A percentile compares a stretch with the other conserved stretches of the same genome.
Conservation (phyloP, 352 stramenopile species). For the Elongisporangium senticosum region DNA sequence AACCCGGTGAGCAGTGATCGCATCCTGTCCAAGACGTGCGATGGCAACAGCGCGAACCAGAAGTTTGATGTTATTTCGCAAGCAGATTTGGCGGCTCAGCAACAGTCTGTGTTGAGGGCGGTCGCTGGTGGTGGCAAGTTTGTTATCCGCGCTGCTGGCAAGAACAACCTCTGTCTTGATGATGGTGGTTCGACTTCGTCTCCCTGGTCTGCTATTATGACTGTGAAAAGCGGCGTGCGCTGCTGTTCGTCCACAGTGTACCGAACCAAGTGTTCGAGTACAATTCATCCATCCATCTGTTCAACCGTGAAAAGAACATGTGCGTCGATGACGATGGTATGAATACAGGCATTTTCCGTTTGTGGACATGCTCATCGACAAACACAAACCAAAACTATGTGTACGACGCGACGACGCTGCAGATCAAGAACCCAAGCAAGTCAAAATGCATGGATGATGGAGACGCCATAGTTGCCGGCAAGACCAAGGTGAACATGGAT, state of each 20-base stretch:
- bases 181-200: constrained; percentile 18
- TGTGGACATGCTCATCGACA: constrained; percentile 11
- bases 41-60: too few species aligned
- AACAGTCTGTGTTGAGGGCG: constrained; percentile 9
- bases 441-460: too few species aligned
- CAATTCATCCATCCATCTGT: constrained; percentile 4
- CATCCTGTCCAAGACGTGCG: too few species aligned
- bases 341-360: too few species aligned
- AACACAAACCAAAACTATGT: constrained; percentile 21
- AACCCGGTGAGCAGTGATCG: too few species aligned
- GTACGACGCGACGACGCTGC: too few species aligned
- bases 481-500: constrained; percentile 19
- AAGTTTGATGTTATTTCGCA: too few species aligned
- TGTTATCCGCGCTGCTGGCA: constrained; percentile 16
- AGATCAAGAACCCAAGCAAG: too few species aligned
- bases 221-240: too few species aligned
- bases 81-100: constrained; percentile 7
- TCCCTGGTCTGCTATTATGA: too few species aligned
- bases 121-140: constrained; percentile 12
- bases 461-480: too few species aligned
- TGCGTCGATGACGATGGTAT: constrained; percentile 26
- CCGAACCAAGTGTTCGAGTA: constrained; percentile 30
- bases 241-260: too few species aligned
- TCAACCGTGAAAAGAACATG: constrained; percentile 8
- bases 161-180: constrained; percentile 27